Evolutionary conservation across 2,329 filamentous ascomycete genomes (phyloP), one percentile per base, ranked within the genome.

Genomic region (Colletotrichum tanaceti): DNA sequence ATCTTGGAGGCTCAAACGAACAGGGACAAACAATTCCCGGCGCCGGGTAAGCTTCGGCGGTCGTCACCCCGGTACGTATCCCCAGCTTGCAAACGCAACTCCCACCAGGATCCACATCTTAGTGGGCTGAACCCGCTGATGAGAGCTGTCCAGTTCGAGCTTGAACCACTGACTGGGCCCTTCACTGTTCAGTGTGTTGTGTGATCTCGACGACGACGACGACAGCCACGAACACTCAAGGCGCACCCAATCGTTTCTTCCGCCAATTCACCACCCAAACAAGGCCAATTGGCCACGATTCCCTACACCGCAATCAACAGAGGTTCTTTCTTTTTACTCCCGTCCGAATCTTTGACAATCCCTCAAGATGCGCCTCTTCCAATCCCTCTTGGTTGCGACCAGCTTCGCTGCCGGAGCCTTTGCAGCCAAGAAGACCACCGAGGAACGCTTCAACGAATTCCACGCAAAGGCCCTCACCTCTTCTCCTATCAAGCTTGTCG

Each of bases 401-500:
- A 83, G 93, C 72, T 79, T 93, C 64, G 79, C 89, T 46, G 82
- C 89, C 63, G 84, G 86, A 66, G 84, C 85, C 65, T 78, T 90
- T 47, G 89, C 87, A 55, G 87, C 91, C 61, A 91, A 91, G 77
- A 89, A 91, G 78, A 82, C 89, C 57, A 74, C 79, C 47, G 81
- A 77, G 70, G 88, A 93, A 78, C 89, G 87, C 75, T 97, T 95
- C 83, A 78, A 87, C 71, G 85, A 88, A 68, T 95, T 90, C 82
- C 89, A 91, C 77, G 77, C 87, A 72, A 90, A 94, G 78, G 84
- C 91, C 67, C 85, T 90, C 66, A 83, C 85, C 50, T 86, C 87
- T 4, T 81, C 87, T 32, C 91, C 94, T 5, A 75, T 97, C 77
- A 93, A 93, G 82, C 89, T 99, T 73, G 86, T 90, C 79, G 94